Evolutionary conservation across 139 green algal genomes (phyloP), one percentile per base, ranked within the genome.

Genomic region (Eudorina sp.): DNA sequence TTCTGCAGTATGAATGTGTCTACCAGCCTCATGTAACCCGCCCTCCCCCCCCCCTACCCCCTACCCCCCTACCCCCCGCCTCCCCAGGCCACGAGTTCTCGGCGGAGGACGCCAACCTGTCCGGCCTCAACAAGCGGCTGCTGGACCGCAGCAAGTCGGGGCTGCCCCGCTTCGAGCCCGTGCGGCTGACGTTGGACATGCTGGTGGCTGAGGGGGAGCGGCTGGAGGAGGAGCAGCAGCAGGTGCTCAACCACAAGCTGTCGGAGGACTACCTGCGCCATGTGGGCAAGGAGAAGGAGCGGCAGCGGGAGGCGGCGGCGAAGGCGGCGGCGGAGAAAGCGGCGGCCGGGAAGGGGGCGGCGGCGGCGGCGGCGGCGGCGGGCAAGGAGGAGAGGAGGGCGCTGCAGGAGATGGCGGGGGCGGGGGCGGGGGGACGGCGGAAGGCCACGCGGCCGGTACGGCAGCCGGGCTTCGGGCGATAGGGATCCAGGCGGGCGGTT

Each of bases 211-310:
- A 96, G 88, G 94, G 94, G 16, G 53, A 88, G 48, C 70, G 93
- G 19, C 88, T 95, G 70, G 93, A 93, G 82, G n/a, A 29, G 0
- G 90, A 95, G 91, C 91, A 94, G 90, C 76, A 92, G 88, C 38
- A 68, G 62, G 81, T 83, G 31, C 94, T 91, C 11, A 55, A 68
- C 31, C 85, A 87, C 48, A 93, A 94, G 81, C 93, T 96, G 23
- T 90, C 89, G 29, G 74, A 94, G 41, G 91, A 96, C 51, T 97
- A 97, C 90, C 88, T 96, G 43, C 93, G 92, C 41, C 76, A 93
- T 46, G 89, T 88, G 31, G 85, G 85, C 1, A 36, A 74, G 21
- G 62, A 85, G 60, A 31, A 85, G 48, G 60, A 48, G 53, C 38
- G 34, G 6, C 34, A 48, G 51, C 27, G 27, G 14, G 38, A 69